Conservation (phyloP, 441 rosid species). For the Populus trichocarpa region DNA sequence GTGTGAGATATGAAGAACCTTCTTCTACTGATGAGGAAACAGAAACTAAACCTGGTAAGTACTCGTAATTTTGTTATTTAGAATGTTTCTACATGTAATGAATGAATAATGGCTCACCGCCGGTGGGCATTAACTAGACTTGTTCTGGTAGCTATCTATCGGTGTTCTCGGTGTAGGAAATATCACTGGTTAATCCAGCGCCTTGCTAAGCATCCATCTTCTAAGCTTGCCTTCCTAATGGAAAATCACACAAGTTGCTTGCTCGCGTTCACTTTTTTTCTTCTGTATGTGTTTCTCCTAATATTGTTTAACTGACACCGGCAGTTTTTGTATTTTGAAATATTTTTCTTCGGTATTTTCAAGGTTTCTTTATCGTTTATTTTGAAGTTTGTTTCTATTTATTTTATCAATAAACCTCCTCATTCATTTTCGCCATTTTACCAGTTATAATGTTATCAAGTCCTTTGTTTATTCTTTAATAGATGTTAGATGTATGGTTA, state of each 20-base stretch:
- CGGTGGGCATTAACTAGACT: not conserved
- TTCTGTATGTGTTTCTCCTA: not conserved
- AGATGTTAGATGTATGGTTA: no score
- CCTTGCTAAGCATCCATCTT: not conserved
- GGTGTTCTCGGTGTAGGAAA: not conserved
- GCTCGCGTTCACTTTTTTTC: not conserved
- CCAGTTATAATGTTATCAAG: no score
- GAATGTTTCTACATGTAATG: not conserved
- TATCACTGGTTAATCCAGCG: not conserved
- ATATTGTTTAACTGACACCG: not conserved
- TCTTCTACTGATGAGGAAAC: slow-evolving; percentile 15
- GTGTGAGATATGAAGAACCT: not conserved
- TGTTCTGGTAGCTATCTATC: not conserved
- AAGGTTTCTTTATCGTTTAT: no score
- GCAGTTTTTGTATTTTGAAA: no score
- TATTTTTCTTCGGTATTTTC: no score
- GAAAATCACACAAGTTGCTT: not conserved
- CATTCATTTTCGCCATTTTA: no score
- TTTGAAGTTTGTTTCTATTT: no score
- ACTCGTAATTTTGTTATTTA: not conserved
- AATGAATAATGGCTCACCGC: no score
- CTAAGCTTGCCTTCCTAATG: not conserved
- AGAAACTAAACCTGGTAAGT: slow-evolving; percentile 28
- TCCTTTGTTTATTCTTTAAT: no score
- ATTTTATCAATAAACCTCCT: no score